A percentile compares a stretch with the other conserved stretches of the same genome.
phyloP scores from a whole-genome alignment of 169 alveolate species.

The Plasmodium fragile region DNA sequence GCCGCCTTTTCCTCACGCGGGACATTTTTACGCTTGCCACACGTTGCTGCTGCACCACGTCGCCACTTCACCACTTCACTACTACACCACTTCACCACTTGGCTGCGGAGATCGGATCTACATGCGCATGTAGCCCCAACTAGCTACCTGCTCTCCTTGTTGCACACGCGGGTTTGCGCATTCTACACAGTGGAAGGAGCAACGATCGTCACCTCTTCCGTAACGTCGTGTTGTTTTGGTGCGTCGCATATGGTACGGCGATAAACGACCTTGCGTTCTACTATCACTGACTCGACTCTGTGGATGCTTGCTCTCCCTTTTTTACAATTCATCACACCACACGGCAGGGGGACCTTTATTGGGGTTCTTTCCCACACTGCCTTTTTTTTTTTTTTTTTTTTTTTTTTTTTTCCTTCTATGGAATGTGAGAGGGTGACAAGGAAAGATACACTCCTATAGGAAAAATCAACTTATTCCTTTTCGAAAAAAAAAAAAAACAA shows the following conservation, averaged over 20 bases:
- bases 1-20: neutral
- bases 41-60: too few species aligned
- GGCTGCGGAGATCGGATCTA: neutral
- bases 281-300: neutral
- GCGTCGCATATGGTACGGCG: neutral
- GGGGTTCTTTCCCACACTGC: neutral
- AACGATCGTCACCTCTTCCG: neutral
- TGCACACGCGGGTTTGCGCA: neutral
- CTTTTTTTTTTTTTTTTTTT: neutral
- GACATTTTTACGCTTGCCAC: constrained; percentile 1
- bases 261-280: neutral
- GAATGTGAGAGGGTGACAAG: neutral
- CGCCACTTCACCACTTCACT: too few species aligned
- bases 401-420: neutral
- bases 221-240: neutral
- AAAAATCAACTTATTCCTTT: neutral
- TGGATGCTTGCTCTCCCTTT: neutral
- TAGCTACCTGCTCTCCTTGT: neutral
- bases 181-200: neutral
- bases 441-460: neutral
- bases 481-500: neutral
- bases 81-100: too few species aligned
- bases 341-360: neutral
- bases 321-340: neutral
- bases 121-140: neutral